These are phyloP conservation scores for Aspergillus novofumigatus DNA, from an alignment of 2,329 filamentous ascomycete species.

Conservation along the genomic window DNA sequence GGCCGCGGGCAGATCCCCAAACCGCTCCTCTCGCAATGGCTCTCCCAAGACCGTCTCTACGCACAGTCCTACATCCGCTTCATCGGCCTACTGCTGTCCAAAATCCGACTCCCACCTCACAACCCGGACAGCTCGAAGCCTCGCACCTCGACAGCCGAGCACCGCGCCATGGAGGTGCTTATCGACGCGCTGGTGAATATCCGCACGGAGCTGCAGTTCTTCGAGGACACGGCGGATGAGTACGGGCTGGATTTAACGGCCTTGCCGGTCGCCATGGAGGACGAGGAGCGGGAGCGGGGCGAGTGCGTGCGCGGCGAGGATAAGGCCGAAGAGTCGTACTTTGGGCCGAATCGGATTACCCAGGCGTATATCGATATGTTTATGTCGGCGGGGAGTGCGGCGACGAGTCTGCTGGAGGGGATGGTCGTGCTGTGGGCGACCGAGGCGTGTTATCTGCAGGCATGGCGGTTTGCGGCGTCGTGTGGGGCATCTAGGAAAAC, in stretches of 20 bases:
- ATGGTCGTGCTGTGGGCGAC: conserved; percentile 74
- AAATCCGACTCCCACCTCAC: conserved; percentile 51
- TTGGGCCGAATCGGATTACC: conserved; percentile 43
- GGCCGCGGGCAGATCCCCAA: conserved; percentile 59
- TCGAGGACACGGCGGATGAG: conserved; percentile 58
- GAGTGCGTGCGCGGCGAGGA: neutral
- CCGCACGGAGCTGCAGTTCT: conserved; percentile 63
- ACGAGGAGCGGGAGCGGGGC: conserved; percentile 24
- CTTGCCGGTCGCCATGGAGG: conserved; percentile 23
- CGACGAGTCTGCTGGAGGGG: conserved; percentile 59
- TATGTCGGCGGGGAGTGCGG: conserved; percentile 51
- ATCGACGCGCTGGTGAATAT: conserved; percentile 64
- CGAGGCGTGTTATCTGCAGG: conserved; percentile 60
- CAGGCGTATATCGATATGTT: conserved; percentile 57
- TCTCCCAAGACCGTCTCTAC: conserved; percentile 68
- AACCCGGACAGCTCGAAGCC: conserved; percentile 30
- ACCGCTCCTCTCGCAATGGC: conserved; percentile 58
- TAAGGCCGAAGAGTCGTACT: conserved; percentile 4
- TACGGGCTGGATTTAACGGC: conserved; percentile 54
- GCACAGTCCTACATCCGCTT: conserved; percentile 67
- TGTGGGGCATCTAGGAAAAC: conserved; percentile 27
- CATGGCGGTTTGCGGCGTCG: conserved; percentile 48
- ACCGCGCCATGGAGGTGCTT: conserved; percentile 58
- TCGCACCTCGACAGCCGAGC: conserved; percentile 39
- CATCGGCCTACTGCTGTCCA: conserved; percentile 60